Evolutionary conservation across 164 flowering plant genomes (phyloP), one percentile per base, ranked within the genome.

Genomic region (Magnolia officinalis): DNA sequence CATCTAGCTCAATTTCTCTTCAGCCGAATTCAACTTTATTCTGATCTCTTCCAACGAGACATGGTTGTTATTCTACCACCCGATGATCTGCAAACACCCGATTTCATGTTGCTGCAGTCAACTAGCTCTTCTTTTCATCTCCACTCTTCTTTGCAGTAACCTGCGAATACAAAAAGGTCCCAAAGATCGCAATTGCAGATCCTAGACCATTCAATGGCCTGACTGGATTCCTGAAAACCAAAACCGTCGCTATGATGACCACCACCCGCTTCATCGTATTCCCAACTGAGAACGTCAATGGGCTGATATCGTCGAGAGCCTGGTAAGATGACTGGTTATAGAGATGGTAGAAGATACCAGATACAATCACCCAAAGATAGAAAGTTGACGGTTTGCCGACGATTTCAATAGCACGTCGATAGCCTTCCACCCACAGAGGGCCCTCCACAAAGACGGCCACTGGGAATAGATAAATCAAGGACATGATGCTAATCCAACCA

Each of bases 191-290:
- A 82, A 95, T 87, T 72, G 91, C 97, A 10, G 98, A 90, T 31
- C 97, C 96, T 69, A 95, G 82, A 1, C 92, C 98, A 83, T 93
- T 95, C 80, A 91, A 79, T 73, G 96, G 97, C 83, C 85, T 79
- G 64, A 95, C 91, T 0, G 97, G 98, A 80, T 91, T 95, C 80
- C 93, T 87, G 79, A 95, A 95, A 24, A 93, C 95, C 83, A 95
- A 64, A 29, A 95, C 82, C 51, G 90, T 83, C 1, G 97, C 85
- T 13, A 93, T 78, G 70, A 95, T 95, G 50, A 95, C 97, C 79
- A 90, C 96, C 63, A 95, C 93, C 76, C 98, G 85, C 89, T 95
- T 95, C 98, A 92, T 95, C 14, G 98, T 95, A 73, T 95, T 95
- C 6, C 98, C 97, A 19, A 92, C 93, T 1, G 93, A 92, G 78